Evolutionary conservation across 148 eudicot genomes (phyloP), one percentile per base, ranked within the genome.

Genomic region (Chenopodium quinoa): DNA sequence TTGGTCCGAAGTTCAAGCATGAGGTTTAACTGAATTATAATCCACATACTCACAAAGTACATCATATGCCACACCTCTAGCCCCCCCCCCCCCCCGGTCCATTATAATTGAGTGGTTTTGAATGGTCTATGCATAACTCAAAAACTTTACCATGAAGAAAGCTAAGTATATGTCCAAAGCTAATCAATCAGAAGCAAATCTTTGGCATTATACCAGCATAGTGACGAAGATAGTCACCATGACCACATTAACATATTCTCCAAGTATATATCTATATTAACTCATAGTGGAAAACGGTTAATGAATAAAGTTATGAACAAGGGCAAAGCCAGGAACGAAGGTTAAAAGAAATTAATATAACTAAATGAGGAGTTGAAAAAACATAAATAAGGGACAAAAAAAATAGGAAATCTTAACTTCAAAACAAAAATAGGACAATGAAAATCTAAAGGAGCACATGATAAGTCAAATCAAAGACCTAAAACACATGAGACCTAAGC

Each of bases 371-470:
- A 52, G 14, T 52, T 3, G 17, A 52, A 14, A 11, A 52, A 52
- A 52, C 44, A 40, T 40, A 0, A 40, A 6, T 5, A 6, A 6
- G 40, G 40, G 40, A 34, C 40, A 34, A 34, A 34, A 34, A 0
- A 6, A 40, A 23, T 23, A 37, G 44, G 44, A 40, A 40, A 40
- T 40, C 44, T 5, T 40, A 4, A 40, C 44, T 40, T 40, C 44
- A 40, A 40, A 40, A 40, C 44, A 40, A 40, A 40, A 40, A 40
- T 40, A 4, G 4, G 44, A 50, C 54, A 34, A n/a, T 40, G 10
- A 47, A 67, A 47, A 54, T 32, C 40, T 71, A 54, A 20, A 79
- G n/a, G 13, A 37, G 50, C 69, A 65, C 69, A 65, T 65, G 69
- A 65, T 11, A 29, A 65, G 25, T 65, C 34, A 29, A 67, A 67